Base-by-base conservation (phyloP, 2,329 filamentous ascomycete genomes). In the Zalaria obscura region DNA sequence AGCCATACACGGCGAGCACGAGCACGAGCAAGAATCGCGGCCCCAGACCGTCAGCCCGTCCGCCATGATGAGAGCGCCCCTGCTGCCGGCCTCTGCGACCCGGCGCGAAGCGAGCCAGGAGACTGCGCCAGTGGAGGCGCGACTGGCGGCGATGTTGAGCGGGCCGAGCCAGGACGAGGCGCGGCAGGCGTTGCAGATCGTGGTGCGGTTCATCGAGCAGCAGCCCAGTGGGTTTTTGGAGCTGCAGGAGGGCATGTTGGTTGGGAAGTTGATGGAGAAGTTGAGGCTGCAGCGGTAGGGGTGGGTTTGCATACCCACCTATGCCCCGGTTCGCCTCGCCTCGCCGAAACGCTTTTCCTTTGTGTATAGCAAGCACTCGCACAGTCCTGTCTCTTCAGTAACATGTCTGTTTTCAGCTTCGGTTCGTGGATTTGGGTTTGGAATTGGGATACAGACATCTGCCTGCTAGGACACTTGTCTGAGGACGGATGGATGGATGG, bases 241-340 rank as follows among this genome's bases (percentile, higher is more conserved):
- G 54, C 75, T 85, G 37, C 74, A 75, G 52, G 88, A 95, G 48
- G 88, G 81, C 57, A 61, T 83, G 48, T 76, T 78, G 3, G 78
- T 95, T 38, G 71, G 85, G 11, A 85, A 86, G 56, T 65, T 95
- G 48, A 89, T 88, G 58, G 83, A 93, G 60, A 93, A 89, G 61
- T 70, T 94, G 27, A 78, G 83, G 45, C 66, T 93, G 31, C 36
- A 18, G 31, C 10, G 29, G 29, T n/a, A 32, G 29, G 29, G 7
- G 29, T 2, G 3, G 7, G 29, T n/a, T 32, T 7, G 29, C 18
- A 18, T 18, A 18, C 18, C 18, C 18, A 18, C 18, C n/a, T n/a
- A n/a, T n/a, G n/a, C n/a, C n/a, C n/a, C n/a, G n/a, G n/a, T n/a
- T n/a, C n/a, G 18, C 18, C 18, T 18, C 18, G 18, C 18, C 18